Evolutionary conservation across 805 yeast genomes (phyloP), one percentile per base, ranked within the genome.

Genomic region (Myxozyma vanderwaltii): DNA sequence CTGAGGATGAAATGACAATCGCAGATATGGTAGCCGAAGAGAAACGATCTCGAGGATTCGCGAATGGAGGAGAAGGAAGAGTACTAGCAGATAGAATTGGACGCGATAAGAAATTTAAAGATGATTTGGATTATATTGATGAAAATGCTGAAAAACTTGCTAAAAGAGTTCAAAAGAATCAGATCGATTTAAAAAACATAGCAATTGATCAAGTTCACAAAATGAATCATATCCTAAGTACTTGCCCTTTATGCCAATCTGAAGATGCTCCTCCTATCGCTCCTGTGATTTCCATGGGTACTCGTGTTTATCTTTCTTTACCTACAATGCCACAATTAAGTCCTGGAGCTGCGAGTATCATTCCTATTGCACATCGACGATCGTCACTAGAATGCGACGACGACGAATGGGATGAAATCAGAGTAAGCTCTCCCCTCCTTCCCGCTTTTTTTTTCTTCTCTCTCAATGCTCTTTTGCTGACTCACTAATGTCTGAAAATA

Each of bases 401-500:
- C n/a, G 77, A 76, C 44, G 82, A 78, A 60, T 71, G 75, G 74
- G 75, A 72, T 17, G 84, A 81, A 63, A 71, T 81, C 1, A 31
- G 66, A 36, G 65, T 62, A 39, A 10, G 65, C 49, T 2, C 17
- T 19, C 8, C 15, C 23, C 8, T n/a, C 26, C 15, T 40, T 29
- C 35, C 26, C 23, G 8, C n/a, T n/a, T n/a, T n/a, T n/a, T n/a
- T n/a, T n/a, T n/a, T n/a, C n/a, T n/a, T n/a, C n/a, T n/a, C n/a
- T n/a, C n/a, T n/a, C n/a, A n/a, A n/a, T n/a, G n/a, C n/a, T n/a
- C n/a, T n/a, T n/a, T 27, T 27, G 4, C 10, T 15, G 10, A 48
- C 29, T 23, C n/a, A 35, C 17, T 26, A 3, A 10, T 23, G 21
- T 36, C 39, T 15, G 15, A 15, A 6, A 19, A 1, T 17, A 4